Conservation (phyloP, 83 land plant species). For the Picea abies region DNA sequence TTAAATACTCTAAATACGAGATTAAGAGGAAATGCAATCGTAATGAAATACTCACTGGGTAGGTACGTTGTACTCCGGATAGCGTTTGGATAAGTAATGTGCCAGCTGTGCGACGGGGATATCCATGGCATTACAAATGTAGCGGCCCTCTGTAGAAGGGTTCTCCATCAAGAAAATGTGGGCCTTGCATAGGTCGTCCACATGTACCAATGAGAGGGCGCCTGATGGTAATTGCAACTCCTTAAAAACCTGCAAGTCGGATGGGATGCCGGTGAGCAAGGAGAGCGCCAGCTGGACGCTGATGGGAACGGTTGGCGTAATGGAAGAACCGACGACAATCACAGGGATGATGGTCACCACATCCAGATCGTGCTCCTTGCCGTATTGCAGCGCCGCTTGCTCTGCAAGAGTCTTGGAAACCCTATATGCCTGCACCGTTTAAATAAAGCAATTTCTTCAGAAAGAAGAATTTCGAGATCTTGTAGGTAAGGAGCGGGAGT, state of each 20-base stretch:
- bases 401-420: constrained; percentile 45
- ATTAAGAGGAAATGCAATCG: too few relatives aligned
- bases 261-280: too few relatives aligned
- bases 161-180: constrained; percentile 49
- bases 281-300: constrained; percentile 18
- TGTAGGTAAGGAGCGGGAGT: too few relatives aligned
- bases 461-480: too few relatives aligned
- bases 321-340: constrained; percentile 28
- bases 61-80: constrained; percentile 38
- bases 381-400: constrained; percentile 42
- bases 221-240: constrained; percentile 37
- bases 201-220: constrained; percentile 36
- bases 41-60: constrained; percentile 28
- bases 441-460: too few relatives aligned
- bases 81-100: constrained; percentile 37
- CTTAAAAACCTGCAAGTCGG: too few relatives aligned
- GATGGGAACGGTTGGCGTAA: constrained; percentile 32
- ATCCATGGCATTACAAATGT: constrained; percentile 43
- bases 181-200: constrained; percentile 47
- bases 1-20: too few relatives aligned
- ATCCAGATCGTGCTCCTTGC: constrained; percentile 33
- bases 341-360: constrained; percentile 36
- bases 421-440: constrained; percentile 26
- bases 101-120: constrained; percentile 41
- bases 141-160: constrained; percentile 41